A percentile compares a stretch with the other conserved stretches of the same genome.
These are phyloP conservation scores for Phlyctochytrium arcticum DNA, from an alignment of 192 early-diverging fungal species.

Conservation along the genomic window DNA sequence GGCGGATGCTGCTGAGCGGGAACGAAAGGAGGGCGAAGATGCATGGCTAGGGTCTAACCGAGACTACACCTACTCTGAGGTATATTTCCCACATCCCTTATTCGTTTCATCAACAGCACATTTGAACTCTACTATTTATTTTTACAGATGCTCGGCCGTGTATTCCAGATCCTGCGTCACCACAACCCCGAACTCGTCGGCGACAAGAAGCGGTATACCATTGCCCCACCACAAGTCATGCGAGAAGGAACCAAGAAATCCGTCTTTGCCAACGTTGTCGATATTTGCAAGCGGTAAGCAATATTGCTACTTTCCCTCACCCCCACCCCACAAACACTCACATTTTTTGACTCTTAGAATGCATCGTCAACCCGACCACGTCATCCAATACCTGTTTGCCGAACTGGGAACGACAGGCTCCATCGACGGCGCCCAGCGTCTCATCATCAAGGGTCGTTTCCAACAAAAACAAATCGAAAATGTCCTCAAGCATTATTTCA, in stretches of 20 bases:
- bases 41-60: constrained; percentile 87
- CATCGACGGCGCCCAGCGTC: constrained; percentile 81
- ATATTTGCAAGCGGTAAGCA: constrained; percentile 77
- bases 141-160: constrained; percentile 73
- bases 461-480: constrained; percentile 99
- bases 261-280: constrained; percentile 91
- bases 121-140: not conserved
- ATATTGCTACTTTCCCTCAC: not conserved
- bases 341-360: constrained; percentile 51
- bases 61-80: constrained; percentile 92
- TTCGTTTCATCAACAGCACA: constrained; percentile 8
- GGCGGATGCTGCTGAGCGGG: constrained; percentile 28
- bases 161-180: constrained; percentile 84
- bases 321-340: not conserved
- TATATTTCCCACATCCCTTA: constrained; percentile 28
- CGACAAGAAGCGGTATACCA: constrained; percentile 91
- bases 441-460: constrained; percentile 97
- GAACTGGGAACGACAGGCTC: constrained; percentile 99
- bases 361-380: constrained; percentile 92
- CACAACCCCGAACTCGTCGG: constrained; percentile 92
- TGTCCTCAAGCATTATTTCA: constrained; percentile 94
- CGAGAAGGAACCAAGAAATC: constrained; percentile 96
- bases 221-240: constrained; percentile 85
- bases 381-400: constrained; percentile 96
- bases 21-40: constrained; percentile 27